Percentiles rank a stretch among this genome's conserved stretches.
Conservation (phyloP, 177 flowering plant species). For the Vitis hybrid region DNA sequence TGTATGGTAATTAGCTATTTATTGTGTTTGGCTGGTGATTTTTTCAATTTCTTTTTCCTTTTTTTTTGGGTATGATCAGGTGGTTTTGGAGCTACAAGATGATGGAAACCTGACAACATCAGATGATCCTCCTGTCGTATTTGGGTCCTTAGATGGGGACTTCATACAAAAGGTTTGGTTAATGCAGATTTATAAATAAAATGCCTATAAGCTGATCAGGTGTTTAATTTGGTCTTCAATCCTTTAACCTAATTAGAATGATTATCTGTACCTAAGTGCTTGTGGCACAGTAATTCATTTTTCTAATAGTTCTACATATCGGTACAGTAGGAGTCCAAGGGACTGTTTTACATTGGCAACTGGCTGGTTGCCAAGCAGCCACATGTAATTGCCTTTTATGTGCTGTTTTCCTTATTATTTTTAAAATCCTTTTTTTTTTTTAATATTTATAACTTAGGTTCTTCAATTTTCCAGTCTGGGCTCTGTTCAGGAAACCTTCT, state of each 20-base stretch:
- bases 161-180: slow-evolving; percentile 59
- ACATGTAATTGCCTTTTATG: background rate
- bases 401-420: background rate
- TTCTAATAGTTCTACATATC: no score
- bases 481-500: slow-evolving; percentile 59
- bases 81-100: slow-evolving; percentile 77
- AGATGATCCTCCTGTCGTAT: slow-evolving; percentile 86
- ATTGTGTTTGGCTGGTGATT: background rate
- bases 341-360: no score
- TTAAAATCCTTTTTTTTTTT: background rate
- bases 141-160: slow-evolving; percentile 67
- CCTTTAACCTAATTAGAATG: no score
- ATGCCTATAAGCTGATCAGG: background rate
- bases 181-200: background rate
- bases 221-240: background rate
- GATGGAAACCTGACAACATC: slow-evolving; percentile 79
- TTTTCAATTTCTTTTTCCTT: background rate
- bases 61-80: slow-evolving; percentile 36
- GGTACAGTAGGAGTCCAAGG: no score
- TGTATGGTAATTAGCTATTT: background rate
- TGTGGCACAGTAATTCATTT: no score
- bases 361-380: no score
- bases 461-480: slow-evolving; percentile 43
- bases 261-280: no score
- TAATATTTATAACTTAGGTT: background rate